These are phyloP conservation scores for Aspergillus bertholletiae DNA, from an alignment of 495 filamentous ascomycete species.

Conservation along the genomic window DNA sequence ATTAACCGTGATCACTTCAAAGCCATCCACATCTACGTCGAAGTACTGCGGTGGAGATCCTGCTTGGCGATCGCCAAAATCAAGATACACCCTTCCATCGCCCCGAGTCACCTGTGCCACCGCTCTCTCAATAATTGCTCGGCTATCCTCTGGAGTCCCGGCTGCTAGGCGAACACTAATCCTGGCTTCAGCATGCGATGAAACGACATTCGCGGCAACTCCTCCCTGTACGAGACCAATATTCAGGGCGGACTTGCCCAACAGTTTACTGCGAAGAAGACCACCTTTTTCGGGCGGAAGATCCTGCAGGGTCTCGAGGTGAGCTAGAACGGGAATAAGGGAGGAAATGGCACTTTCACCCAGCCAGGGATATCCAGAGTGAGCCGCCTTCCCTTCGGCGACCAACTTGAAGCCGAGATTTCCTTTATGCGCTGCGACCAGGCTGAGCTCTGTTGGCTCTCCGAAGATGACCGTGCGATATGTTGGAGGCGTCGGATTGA, in stretches of 20 bases:
- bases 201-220: neutral
- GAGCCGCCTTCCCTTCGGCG: constrained; percentile 65
- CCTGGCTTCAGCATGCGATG: neutral
- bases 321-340: constrained; percentile 30
- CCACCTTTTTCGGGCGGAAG: neutral
- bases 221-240: neutral
- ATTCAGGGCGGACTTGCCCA: neutral
- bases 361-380: constrained; percentile 74
- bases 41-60: constrained; percentile 66
- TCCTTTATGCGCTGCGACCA: constrained; percentile 32
- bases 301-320: neutral
- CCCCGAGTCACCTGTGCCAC: neutral
- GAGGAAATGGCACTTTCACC: constrained; percentile 62
- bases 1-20: neutral
- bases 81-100: constrained; percentile 40
- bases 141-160: neutral
- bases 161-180: neutral
- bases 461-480: neutral
- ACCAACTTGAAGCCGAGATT: constrained; percentile 51
- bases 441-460: neutral
- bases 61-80: constrained; percentile 57
- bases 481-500: constrained; percentile 11
- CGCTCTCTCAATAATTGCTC: neutral
- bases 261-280: neutral
- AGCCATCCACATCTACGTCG: constrained; percentile 54